Base-by-base conservation (phyloP, 306 rosid species). In the Arachis hypogaea region DNA sequence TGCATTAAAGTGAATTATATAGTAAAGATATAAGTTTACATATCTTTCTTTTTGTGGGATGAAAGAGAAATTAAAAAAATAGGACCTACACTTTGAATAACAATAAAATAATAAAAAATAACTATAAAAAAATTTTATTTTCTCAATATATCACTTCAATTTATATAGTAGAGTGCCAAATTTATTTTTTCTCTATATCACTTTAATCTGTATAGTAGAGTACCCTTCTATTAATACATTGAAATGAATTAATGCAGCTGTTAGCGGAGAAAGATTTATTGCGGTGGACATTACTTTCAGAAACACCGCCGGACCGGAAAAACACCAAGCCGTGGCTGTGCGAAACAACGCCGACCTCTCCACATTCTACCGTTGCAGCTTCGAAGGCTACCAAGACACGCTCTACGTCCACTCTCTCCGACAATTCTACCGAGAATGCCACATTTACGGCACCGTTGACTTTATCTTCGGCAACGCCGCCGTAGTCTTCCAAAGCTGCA, bases 381-480 rank as follows among this genome's bases (percentile, higher is more conserved):
- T 92, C 7, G 96, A 92, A 65, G 98, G 92, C 22, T 92, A 92
- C 42, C 94, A 92, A 74, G 98, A 92, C 84, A 92, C 97, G 1
- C 92, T 92, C 36, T 92, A 92, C 46, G 90, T 49, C 0, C 98
- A 92, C 79, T 89, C 97, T 54, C 65, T 84, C 11, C 66, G 90
- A 36, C 97, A 92, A 28, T 89, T 92, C 92, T 92, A 89, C n/a
- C 77, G 88, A 2, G 92, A 89, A 7, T 92, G 98, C 54, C 71
- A 83, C 18, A 81, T 92, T 59, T 82, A 85, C 11, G 98, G 98
- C 29, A 92, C 98, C 0, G 85, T 89, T 0, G 96, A 92, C 51
- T 92, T 90, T 78, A 90, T 92, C 1, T 92, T 92, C 7, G 98
- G 98, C 41, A 82, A 90, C 2, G 94, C 98, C 2, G 88, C 92